phyloP scores from a whole-genome alignment of 1,139 yeast species.

The Entelexis paramagnoliae region DNA sequence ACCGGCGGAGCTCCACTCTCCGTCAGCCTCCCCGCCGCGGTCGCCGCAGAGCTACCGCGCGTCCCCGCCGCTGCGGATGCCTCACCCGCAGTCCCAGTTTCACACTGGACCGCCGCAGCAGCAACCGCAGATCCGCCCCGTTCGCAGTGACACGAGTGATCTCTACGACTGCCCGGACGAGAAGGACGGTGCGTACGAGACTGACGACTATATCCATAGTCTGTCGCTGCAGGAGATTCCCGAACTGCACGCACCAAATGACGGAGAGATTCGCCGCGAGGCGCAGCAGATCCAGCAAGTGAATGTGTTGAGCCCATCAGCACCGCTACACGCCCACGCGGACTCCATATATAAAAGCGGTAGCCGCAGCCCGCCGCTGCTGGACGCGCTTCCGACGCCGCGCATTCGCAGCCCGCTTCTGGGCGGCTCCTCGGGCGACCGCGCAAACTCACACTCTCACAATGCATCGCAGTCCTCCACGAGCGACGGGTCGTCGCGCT shows the following conservation, averaged over 20 bases:
- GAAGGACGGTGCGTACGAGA: neutral
- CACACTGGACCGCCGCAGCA: neutral
- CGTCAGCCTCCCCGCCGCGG: neutral
- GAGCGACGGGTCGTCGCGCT: conserved; percentile 10
- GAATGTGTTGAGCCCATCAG: neutral
- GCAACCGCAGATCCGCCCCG: neutral
- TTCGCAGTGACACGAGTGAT: neutral
- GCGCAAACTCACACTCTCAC: conserved; percentile 1
- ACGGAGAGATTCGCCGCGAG: conserved; percentile 13
- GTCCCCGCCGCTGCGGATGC: conserved; percentile 1
- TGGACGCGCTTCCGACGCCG: conserved; percentile 17
- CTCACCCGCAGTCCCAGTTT: neutral
- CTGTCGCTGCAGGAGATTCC: conserved; percentile 3
- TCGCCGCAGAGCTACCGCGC: neutral
- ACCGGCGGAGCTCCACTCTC: conserved; percentile 2
- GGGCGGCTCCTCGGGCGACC: neutral
- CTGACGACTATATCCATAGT: neutral
- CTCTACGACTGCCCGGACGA: conserved; percentile 7
- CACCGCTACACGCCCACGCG: neutral
- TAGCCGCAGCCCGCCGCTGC: conserved; percentile 10
- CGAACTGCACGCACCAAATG: neutral
- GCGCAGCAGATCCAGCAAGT: conserved; percentile 14
- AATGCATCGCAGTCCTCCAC: conserved; percentile 10
- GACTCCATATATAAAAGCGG: neutral
- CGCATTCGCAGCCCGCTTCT: conserved; percentile 3